Evolutionary conservation across 2,329 filamentous ascomycete genomes (phyloP).

Genomic region (Penicillium sp.): DNA sequence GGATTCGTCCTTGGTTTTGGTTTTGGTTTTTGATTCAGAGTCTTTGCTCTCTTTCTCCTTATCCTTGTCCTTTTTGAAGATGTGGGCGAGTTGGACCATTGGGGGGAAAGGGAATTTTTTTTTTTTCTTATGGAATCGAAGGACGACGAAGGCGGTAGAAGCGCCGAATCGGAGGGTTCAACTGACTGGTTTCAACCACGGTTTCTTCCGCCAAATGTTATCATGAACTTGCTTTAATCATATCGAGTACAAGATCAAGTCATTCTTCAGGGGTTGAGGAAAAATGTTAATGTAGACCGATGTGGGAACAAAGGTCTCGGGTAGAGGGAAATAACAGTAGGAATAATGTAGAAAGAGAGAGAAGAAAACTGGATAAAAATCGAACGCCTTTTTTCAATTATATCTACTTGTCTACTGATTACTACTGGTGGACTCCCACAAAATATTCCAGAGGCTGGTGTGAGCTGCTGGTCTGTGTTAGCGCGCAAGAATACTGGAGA

Average conservation of each 20-base stretch:
- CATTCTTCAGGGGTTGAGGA: not conserved
- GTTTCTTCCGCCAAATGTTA: slow-evolving; percentile 1
- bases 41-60: slow-evolving; percentile 20
- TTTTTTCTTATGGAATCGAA: slow-evolving; percentile 32
- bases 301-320: not conserved
- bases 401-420: slow-evolving; percentile 10
- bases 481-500: slow-evolving; percentile 29
- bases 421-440: slow-evolving; percentile 18
- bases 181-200: slow-evolving; percentile 15
- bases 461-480: slow-evolving; percentile 31
- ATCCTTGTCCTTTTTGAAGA: slow-evolving; percentile 29
- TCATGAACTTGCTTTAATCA: slow-evolving; percentile 2
- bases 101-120: slow-evolving; percentile 15
- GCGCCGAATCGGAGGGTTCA: slow-evolving; percentile 10
- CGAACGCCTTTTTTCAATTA: slow-evolving; percentile 6
- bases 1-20: not conserved
- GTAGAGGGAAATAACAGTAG: not conserved
- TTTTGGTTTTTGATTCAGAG: not conserved
- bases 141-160: slow-evolving; percentile 44
- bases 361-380: slow-evolving; percentile 5
- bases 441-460: slow-evolving; percentile 34
- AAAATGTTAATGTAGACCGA: not conserved
- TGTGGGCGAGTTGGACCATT: slow-evolving; percentile 31
- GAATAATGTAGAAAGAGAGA: not conserved
- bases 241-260: slow-evolving; percentile 2